Conservation (phyloP, 441 rosid genomes). For the Syzygium malaccense region DNA sequence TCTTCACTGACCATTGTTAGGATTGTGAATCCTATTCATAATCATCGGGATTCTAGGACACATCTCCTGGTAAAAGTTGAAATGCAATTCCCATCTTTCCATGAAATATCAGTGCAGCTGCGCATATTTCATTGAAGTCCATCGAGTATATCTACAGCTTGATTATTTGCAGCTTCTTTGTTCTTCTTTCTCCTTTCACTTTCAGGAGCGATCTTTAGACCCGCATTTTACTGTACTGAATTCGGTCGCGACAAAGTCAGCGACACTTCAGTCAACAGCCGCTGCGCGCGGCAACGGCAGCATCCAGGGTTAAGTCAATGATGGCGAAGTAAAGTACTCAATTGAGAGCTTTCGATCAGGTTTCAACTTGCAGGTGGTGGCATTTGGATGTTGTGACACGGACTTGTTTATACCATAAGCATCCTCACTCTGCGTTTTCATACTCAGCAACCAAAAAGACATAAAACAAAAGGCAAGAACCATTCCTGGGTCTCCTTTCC, state of each 20-base stretch:
- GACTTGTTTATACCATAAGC: neutral
- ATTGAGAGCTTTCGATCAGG: neutral
- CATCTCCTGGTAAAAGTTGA: neutral
- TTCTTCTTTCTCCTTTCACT: neutral
- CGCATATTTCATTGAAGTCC: neutral
- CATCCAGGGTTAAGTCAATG: neutral
- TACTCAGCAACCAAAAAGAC: neutral
- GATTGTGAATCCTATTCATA: neutral
- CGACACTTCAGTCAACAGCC: neutral
- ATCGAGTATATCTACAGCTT: neutral
- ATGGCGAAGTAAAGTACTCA: neutral
- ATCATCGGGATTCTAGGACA: neutral
- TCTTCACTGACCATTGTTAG: neutral
- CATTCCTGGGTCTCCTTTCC: neutral
- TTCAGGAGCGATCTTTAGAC: neutral
- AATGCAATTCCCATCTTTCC: neutral
- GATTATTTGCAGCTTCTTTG: neutral
- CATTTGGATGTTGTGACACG: neutral
- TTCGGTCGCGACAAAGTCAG: neutral
- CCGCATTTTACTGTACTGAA: neutral
- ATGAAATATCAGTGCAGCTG: neutral
- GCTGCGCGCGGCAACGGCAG: neutral
- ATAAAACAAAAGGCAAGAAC: neutral
- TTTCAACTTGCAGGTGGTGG: neutral
- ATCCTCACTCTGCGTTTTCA: neutral